phyloP scores from a whole-genome alignment of 208 protist genomes.

The Tritrichomonas musculus region DNA sequence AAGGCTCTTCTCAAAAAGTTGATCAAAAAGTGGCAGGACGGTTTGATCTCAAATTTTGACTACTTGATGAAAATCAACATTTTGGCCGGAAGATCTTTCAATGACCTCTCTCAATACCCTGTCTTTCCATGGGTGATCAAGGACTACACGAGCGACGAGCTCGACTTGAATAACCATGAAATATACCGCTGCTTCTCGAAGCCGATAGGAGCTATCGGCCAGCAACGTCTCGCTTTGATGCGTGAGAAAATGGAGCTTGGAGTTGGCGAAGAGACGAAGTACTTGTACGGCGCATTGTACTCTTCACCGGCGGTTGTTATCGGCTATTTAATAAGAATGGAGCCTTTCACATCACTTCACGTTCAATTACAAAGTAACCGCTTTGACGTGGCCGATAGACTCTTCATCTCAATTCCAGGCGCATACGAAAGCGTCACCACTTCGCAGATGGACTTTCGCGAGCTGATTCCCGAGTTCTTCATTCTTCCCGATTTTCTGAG shows the following conservation, averaged over 20 bases:
- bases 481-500: slow-evolving; percentile 54
- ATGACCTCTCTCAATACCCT: background rate
- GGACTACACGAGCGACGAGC: slow-evolving; percentile 39
- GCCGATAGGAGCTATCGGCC: slow-evolving; percentile 43
- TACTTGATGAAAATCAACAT: background rate
- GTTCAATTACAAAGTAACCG: slow-evolving; percentile 37
- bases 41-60: background rate
- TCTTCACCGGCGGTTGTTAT: slow-evolving; percentile 42
- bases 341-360: slow-evolving; percentile 45
- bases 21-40: background rate
- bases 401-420: background rate
- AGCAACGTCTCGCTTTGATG: background rate
- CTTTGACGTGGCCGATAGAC: background rate
- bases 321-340: slow-evolving; percentile 40
- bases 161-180: slow-evolving; percentile 43
- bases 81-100: background rate
- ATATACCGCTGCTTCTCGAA: slow-evolving; percentile 50
- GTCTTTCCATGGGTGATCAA: slow-evolving; percentile 50
- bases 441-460: background rate
- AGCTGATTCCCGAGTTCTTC: slow-evolving; percentile 61
- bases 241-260: background rate
- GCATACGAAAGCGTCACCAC: background rate
- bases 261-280: background rate
- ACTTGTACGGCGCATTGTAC: slow-evolving; percentile 34
- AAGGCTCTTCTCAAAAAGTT: no score